Evolutionary conservation across 495 filamentous ascomycete species (phyloP), one percentile per base, ranked within the genome.

Genomic region (Penicillium tannophilum): DNA sequence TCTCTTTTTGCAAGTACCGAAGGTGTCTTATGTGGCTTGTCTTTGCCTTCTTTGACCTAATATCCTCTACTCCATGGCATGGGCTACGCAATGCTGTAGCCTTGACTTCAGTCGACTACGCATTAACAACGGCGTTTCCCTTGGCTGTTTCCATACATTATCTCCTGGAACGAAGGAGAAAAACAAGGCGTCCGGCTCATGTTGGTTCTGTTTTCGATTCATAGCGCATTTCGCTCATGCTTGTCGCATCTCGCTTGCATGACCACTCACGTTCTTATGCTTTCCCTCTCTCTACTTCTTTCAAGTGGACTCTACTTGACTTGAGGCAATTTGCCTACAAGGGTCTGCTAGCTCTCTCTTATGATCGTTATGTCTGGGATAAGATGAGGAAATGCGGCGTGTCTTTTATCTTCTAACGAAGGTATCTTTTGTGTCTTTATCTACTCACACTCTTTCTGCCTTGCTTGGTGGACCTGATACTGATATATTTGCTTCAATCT

Each of bases 401-500:
- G 46, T 49, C 26, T 31, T 49, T 33, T 49, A 28, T 31, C 26
- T 17, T 30, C 26, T 49, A 49, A n/a, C 6, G 28, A 28, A 4
- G 26, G 46, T 49, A 31, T 31, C 11, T 2, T 11, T 49, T 49
- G 46, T 49, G 46, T 30, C 46, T 49, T 19, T 49, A 49, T 52
- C 50, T 17, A 49, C 54, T 49, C 24, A 59, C 49, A 41, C 47
- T 35, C 23, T 59, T 35, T 41, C 43, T 54, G 28, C 31, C 42
- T 52, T 63, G 44, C 23, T 56, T 58, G 60, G 52, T 59, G 62
- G 41, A 59, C 51, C 41, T 64, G 52, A 66, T 62, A 53, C 39
- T 47, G 56, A 63, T 64, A 54, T 55, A 58, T 60, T 67, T 65
- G 64, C 64, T 70, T 61, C 55, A 28, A 67, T 56, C 19, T 62